Evolutionary conservation across 495 filamentous ascomycete genomes (phyloP).

Genomic region (Rhypophila decipiens): DNA sequence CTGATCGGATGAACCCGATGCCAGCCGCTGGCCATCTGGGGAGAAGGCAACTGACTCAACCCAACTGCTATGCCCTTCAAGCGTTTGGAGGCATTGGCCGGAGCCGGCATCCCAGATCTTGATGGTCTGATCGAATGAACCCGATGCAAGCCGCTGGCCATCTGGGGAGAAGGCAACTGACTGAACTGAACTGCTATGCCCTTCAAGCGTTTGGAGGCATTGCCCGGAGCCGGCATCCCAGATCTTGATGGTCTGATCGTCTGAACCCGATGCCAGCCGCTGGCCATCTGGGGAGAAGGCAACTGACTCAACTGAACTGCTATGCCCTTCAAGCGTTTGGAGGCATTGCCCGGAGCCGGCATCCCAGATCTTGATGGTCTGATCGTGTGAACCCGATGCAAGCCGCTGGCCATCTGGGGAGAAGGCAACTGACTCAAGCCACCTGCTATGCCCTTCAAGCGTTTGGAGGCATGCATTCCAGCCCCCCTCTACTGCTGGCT

Average conservation of each 20-base stretch:
- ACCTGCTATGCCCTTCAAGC: not conserved
- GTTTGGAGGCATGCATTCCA: constrained; percentile 9
- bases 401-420: constrained; percentile 3
- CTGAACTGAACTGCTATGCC: constrained; percentile 2
- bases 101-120: constrained; percentile 11
- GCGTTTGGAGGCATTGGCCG: not conserved
- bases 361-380: constrained; percentile 5
- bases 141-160: constrained; percentile 9
- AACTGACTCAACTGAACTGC: not conserved
- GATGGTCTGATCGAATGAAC: constrained; percentile 7
- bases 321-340: constrained; percentile 8
- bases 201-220: constrained; percentile 24
- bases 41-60: constrained; percentile 7
- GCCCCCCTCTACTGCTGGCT: not conserved
- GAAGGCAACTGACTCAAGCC: not conserved
- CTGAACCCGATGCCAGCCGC: constrained; percentile 77
- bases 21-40: not conserved
- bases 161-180: constrained; percentile 9
- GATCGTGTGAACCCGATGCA: not conserved
- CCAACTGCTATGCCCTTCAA: constrained; percentile 8
- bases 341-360: not conserved
- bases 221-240: constrained; percentile 83
- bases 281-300: constrained; percentile 26
- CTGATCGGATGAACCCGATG: constrained; percentile 6
- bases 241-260: constrained; percentile 81